These are phyloP conservation scores for Globisporangium camurandrum DNA, from an alignment of 352 stramenopile species.

Conservation along the genomic window DNA sequence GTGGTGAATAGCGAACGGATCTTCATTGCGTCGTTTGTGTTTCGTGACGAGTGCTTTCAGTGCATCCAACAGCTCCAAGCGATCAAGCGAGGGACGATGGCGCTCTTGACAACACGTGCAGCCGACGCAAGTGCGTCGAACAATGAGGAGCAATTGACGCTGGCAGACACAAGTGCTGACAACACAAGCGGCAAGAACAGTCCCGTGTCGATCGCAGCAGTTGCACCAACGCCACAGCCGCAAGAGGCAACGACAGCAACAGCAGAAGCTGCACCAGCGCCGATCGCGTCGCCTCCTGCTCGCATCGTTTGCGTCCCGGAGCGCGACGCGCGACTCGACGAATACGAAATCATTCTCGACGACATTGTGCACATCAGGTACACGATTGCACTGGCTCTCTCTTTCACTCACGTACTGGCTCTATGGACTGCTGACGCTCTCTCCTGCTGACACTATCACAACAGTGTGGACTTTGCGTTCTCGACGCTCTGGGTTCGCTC, in stretches of 20 bases:
- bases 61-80: slow-evolving; percentile 67
- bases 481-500: slow-evolving; percentile 60
- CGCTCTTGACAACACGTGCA: slow-evolving; percentile 26
- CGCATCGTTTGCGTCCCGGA: slow-evolving; percentile 21
- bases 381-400: not conserved
- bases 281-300: slow-evolving; percentile 7
- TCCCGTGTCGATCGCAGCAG: slow-evolving; percentile 12
- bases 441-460: not conserved
- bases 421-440: not conserved
- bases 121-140: slow-evolving; percentile 3
- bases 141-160: not conserved
- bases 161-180: not conserved
- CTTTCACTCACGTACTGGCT: not conserved
- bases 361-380: slow-evolving; percentile 69
- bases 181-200: slow-evolving; percentile 11
- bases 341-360: slow-evolving; percentile 71
- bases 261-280: not conserved
- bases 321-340: slow-evolving; percentile 40
- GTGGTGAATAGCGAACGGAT: slow-evolving; percentile 59
- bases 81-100: slow-evolving; percentile 68
- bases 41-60: slow-evolving; percentile 79
- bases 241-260: not conserved
- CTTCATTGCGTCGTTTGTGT: slow-evolving; percentile 83
- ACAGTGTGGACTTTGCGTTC: slow-evolving; percentile 57
- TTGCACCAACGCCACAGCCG: slow-evolving; percentile 4